Evolutionary conservation across 768 basidiomycete species (phyloP).

Genomic region (Paxillus ammoniavirescens): DNA sequence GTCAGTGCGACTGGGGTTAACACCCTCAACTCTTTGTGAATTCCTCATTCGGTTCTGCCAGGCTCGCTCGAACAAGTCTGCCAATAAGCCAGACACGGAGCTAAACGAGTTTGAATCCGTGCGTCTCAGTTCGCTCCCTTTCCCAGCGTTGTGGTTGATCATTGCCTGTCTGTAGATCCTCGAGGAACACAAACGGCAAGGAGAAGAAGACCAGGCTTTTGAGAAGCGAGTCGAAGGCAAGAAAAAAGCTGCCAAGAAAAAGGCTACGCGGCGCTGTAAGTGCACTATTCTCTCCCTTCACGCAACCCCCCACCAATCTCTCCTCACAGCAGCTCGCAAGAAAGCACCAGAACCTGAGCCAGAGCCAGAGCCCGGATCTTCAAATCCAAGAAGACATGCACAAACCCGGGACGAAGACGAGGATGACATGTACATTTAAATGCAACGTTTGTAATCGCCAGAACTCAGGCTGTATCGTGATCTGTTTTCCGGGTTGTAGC

Average conservation of each 20-base stretch:
- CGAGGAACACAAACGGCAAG: slow-evolving; percentile 78
- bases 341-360: slow-evolving; percentile 22
- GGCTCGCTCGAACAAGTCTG: slow-evolving; percentile 88
- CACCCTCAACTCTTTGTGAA: background rate
- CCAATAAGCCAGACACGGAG: slow-evolving; percentile 90
- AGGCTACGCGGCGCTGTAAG: slow-evolving; percentile 54
- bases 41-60: slow-evolving; percentile 24
- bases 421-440: slow-evolving; percentile 27
- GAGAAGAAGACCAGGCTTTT: slow-evolving; percentile 87
- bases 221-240: slow-evolving; percentile 85
- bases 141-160: background rate
- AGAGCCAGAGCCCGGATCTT: slow-evolving; percentile 10
- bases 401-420: slow-evolving; percentile 13
- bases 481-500: slow-evolving; percentile 3
- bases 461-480: background rate
- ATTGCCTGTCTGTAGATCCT: slow-evolving; percentile 57
- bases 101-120: slow-evolving; percentile 93
- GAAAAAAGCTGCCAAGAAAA: slow-evolving; percentile 75
- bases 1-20: slow-evolving; percentile 34
- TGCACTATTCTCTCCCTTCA: background rate
- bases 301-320: background rate
- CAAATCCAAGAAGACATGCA: slow-evolving; percentile 9
- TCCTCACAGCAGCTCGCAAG: slow-evolving; percentile 27
- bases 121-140: slow-evolving; percentile 9
- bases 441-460: background rate